Evolutionary conservation across 768 basidiomycete species (phyloP).

Genomic region (Termitomyces sp.): DNA sequence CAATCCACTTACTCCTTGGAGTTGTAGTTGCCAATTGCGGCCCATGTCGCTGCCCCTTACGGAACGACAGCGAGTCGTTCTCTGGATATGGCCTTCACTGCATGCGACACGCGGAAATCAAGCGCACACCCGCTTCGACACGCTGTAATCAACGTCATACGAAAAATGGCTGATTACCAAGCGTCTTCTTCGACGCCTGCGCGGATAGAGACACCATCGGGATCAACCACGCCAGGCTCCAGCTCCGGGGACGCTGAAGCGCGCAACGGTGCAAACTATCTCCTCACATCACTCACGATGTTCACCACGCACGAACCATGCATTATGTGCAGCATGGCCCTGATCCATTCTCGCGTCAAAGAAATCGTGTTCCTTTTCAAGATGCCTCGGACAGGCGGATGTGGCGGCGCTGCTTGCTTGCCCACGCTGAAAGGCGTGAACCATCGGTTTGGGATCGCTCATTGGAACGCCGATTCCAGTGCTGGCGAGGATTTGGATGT

Average conservation of each 20-base stretch:
- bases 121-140: constrained; percentile 79
- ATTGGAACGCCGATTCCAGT: constrained; percentile 43
- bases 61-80: constrained; percentile 7
- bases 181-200: constrained; percentile 13
- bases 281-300: constrained; percentile 76
- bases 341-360: constrained; percentile 91
- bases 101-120: constrained; percentile 67
- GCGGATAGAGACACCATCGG: not conserved
- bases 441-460: constrained; percentile 73
- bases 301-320: constrained; percentile 97
- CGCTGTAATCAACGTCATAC: constrained; percentile 72
- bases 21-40: constrained; percentile 67
- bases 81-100: constrained; percentile 35
- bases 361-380: constrained; percentile 73
- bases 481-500: constrained; percentile 16
- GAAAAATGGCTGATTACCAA: constrained; percentile 55
- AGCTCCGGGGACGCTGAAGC: constrained; percentile 10
- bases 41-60: constrained; percentile 57
- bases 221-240: not conserved
- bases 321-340: constrained; percentile 96
- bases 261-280: constrained; percentile 74
- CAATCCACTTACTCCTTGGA: not conserved
- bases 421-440: constrained; percentile 84
- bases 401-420: constrained; percentile 70
- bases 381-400: constrained; percentile 80